Evolutionary conservation across 2,329 filamentous ascomycete species (phyloP).

Genomic region (Chaetomiaceae sp.): DNA sequence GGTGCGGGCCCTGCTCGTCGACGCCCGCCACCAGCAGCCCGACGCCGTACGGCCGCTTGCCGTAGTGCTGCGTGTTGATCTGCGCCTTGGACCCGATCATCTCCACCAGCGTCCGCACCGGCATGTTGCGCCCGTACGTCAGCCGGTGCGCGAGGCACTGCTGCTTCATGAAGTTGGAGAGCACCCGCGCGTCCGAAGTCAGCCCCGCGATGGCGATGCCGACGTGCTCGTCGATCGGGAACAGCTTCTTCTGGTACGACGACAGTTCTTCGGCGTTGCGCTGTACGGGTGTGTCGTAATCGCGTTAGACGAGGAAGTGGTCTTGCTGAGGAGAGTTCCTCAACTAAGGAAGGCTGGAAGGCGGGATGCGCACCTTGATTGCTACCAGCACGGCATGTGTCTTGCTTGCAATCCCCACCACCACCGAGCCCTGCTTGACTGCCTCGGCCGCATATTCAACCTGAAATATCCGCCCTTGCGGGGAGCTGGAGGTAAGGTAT

Average conservation of each 20-base stretch:
- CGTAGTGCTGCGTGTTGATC: conserved; percentile 96
- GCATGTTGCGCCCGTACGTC: conserved; percentile 90
- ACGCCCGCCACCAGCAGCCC: conserved; percentile 89
- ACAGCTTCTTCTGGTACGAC: conserved; percentile 99
- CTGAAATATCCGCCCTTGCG: conserved; percentile 98
- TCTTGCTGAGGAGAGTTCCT: not conserved
- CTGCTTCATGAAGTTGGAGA: conserved; percentile 99
- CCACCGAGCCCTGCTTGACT: conserved; percentile 97
- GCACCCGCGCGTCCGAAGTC: conserved; percentile 93
- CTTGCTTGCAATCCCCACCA: conserved; percentile 95
- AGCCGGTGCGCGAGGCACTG: conserved; percentile 94
- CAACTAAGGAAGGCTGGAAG: too few species aligned
- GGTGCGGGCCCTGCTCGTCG: conserved; percentile 86
- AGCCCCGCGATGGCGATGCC: conserved; percentile 94
- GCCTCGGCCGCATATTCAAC: conserved; percentile 98
- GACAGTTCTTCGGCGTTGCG: conserved; percentile 98
- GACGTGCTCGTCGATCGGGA: conserved; percentile 90
- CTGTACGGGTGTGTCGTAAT: conserved; percentile 47
- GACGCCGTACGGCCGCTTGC: conserved; percentile 92
- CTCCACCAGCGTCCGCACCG: conserved; percentile 78
- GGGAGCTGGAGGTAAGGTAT: conserved; percentile 58
- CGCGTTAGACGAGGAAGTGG: conserved; percentile 3
- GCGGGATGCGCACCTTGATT: conserved; percentile 67
- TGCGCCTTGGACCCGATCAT: conserved; percentile 96
- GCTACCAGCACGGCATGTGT: conserved; percentile 94